A percentile compares a stretch with the other conserved stretches of the same genome.
Evolutionary conservation across 345 rosid genomes (phyloP).

Genomic region (Acer negundo): DNA sequence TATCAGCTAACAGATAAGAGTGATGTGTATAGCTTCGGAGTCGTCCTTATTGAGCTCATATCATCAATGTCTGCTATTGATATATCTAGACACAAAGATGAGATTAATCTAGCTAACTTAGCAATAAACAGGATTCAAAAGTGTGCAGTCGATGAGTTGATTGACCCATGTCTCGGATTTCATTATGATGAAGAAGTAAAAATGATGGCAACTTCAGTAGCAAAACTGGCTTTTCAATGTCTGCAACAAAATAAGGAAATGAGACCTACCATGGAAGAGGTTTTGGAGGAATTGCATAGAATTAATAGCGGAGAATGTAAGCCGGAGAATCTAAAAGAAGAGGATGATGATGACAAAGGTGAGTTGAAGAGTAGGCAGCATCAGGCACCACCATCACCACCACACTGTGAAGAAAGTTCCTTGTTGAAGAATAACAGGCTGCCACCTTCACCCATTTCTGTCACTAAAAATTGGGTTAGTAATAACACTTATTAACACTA

Average conservation of each 20-base stretch:
- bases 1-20: constrained; percentile 65
- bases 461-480: constrained; percentile 58
- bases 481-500: constrained; percentile 22
- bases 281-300: constrained; percentile 44
- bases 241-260: constrained; percentile 58
- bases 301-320: constrained; percentile 34
- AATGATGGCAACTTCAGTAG: constrained; percentile 48
- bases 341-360: constrained; percentile 7
- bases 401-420: constrained; percentile 33
- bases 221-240: constrained; percentile 59
- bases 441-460: constrained; percentile 62
- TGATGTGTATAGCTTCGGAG: constrained; percentile 72
- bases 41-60: constrained; percentile 59
- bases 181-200: constrained; percentile 35
- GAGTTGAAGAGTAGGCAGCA: constrained; percentile 8
- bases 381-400: constrained; percentile 42
- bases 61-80: constrained; percentile 69
- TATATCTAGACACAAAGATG: constrained; percentile 45
- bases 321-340: constrained; percentile 16
- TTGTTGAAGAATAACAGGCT: constrained; percentile 32
- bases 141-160: constrained; percentile 40
- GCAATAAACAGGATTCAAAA: constrained; percentile 54
- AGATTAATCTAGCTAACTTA: constrained; percentile 57
- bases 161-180: constrained; percentile 52
- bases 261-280: constrained; percentile 61